These are phyloP conservation scores for Glaciozyma martinii DNA, from an alignment of 768 basidiomycete species.

Conservation along the genomic window DNA sequence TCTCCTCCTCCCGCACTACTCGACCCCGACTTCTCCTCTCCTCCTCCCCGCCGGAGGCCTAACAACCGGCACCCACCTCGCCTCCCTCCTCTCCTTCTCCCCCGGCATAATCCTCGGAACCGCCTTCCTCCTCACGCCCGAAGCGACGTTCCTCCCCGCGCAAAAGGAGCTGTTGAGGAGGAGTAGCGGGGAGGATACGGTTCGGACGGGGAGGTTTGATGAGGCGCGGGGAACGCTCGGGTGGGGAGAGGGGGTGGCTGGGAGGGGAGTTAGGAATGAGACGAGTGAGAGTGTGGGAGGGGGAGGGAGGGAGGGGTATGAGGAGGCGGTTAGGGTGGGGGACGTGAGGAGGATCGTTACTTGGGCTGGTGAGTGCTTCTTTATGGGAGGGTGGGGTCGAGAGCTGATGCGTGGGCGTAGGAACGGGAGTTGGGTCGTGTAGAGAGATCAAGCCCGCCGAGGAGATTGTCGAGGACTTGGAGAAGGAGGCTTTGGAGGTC, in stretches of 20 bases:
- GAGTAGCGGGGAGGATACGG: constrained; percentile 38
- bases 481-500: background rate
- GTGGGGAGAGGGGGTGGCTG: constrained; percentile 46
- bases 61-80: constrained; percentile 55
- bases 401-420: background rate
- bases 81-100: constrained; percentile 55
- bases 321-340: constrained; percentile 44
- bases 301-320: constrained; percentile 45
- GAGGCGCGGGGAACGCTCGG: constrained; percentile 46
- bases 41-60: constrained; percentile 65
- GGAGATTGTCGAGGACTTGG: background rate
- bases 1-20: background rate
- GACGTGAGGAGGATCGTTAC: constrained; percentile 51
- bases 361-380: constrained; percentile 52
- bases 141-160: constrained; percentile 36
- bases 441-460: background rate
- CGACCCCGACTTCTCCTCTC: background rate
- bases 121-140: constrained; percentile 60
- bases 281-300: constrained; percentile 48
- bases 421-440: background rate
- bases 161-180: constrained; percentile 51
- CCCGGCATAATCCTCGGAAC: constrained; percentile 65
- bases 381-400: background rate
- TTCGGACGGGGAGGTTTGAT: constrained; percentile 60
- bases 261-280: constrained; percentile 52